Evolutionary conservation across 2,329 filamentous ascomycete genomes (phyloP), one percentile per base, ranked within the genome.

Genomic region (Fusarium odoratissimum): DNA sequence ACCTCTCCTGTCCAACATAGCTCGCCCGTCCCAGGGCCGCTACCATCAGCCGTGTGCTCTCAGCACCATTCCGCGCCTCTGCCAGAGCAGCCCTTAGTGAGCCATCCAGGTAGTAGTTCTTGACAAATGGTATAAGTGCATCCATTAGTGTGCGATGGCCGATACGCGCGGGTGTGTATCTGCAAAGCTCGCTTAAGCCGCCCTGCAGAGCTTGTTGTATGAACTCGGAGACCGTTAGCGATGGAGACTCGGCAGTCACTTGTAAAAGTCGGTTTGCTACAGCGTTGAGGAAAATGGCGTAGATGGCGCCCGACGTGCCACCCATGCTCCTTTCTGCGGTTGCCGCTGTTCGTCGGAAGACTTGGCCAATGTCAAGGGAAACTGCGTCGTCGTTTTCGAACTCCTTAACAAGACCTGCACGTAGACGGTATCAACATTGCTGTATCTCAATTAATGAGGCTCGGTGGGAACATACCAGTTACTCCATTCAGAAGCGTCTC

Each of bases 271-370:
- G 70, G 61, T 74, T 87, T 28, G 90, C 88, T 8, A 94, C 86
- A 0, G 92, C 90, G 76, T 94, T 94, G 55, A 95, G 83, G 84
- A 93, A 94, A 74, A 95, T 95, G 61, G 91, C 90, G 79, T 93
- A 93, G 61, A 94, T 87, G 30, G 92, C 92, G n/a, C 92, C 92
- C 2, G 90, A 92, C 6, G 92, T 94, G 55, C 92, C 92, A 75
- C 93, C 92, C 91, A 94, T 94, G 64, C 84, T 88, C 44, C 86
- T 87, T 79, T 94, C 92, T 31, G 76, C 76, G 1, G 71, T 72
- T 13, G 57, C 67, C 21, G 75, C 75, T 4, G 70, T 76, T 14
- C 74, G 71, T 12, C 75, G 66, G 41, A 76, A 76, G 5, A 76
- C 31, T 23, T 75, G 72, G 4, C 74, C 74, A 31, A 76, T 75